Evolutionary conservation across 192 early-diverging fungal species (phyloP), one percentile per base, ranked within the genome.

Genomic region (Coemansia sp.): DNA sequence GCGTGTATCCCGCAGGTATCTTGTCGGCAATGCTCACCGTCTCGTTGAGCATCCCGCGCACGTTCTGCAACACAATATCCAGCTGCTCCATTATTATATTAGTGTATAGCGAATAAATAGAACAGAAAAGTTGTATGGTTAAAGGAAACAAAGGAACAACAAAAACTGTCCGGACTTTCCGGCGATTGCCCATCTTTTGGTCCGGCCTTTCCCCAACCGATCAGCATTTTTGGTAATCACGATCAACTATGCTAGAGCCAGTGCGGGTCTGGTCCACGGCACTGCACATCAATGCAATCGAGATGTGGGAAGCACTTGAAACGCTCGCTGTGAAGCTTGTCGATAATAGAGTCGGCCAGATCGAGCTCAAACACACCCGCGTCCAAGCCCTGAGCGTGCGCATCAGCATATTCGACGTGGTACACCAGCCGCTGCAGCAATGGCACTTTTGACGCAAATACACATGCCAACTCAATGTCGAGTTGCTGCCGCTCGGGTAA

Each of bases 1-100:
- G 69, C 59, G 65, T 24, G 62, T 73, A 76, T 22, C 79, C 79
- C 0, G 54, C 51, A 6, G 79, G 79, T 1, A 82, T 57, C 58
- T 24, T 62, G 24, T 72, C 43, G 14, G 68, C 6, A 12, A 75
- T 15, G 47, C 72, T 69, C 25, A 81, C 72, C 8, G 73, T 81
- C 14, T 57, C 56, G 62, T 48, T 75, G 24, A 69, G 69, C 72
- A 81, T 75, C 39, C 43, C 69, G 6, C 65, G 72, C 50, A 67
- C 65, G 39, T 56, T 49, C 2, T 68, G 73, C 0, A 81, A 12
- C 21, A 53, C 51, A 4, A 17, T 22, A 10, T 53, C 51, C 21
- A 53, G 8, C 4, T 45, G 41, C 41, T 45, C 41, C 41, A 45
- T 45, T 15, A 45, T 45, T 45, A 45, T 45, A 45, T 45, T 45